phyloP scores from a whole-genome alignment of 441 rosid genomes.

The Adansonia madagascariensis region DNA sequence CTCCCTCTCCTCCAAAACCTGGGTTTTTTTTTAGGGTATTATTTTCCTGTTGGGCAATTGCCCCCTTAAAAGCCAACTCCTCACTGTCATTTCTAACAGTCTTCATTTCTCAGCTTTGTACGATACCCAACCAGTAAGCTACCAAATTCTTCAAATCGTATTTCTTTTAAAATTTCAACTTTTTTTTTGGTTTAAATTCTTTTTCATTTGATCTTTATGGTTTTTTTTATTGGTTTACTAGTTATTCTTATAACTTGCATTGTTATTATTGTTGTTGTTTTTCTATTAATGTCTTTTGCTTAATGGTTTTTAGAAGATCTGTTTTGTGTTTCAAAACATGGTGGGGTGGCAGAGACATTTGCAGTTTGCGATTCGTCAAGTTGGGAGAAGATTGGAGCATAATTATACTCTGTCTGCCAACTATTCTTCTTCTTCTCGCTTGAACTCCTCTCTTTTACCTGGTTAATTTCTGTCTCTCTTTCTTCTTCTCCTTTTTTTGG shows the following conservation, averaged over 20 bases:
- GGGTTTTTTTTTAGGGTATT: conserved; percentile 1
- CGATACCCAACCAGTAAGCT: conserved; percentile 6
- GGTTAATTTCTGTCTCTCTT: conserved; percentile 34
- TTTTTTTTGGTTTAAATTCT: neutral
- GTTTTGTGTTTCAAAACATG: conserved; percentile 40
- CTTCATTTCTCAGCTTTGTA: neutral
- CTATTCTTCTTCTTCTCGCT: conserved; percentile 38
- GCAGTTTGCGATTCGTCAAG: conserved; percentile 50
- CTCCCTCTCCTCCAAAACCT: neutral
- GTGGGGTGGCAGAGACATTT: conserved; percentile 75
- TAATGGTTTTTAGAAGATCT: neutral
- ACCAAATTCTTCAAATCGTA: neutral
- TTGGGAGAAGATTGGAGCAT: conserved; percentile 49
- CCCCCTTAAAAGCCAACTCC: neutral
- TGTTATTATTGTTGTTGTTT: neutral
- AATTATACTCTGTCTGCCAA: conserved; percentile 39
- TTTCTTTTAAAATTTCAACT: neutral
- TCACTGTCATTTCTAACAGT: neutral
- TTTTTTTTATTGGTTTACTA: neutral
- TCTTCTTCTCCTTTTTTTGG: neutral
- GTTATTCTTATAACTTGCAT: neutral
- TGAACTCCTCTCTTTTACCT: conserved; percentile 35
- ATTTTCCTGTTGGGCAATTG: neutral
- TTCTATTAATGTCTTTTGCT: neutral
- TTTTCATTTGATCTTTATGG: neutral